Percentiles rank a stretch among this genome's conserved stretches.
Conservation (phyloP, 768 basidiomycete species). For the Mrakia hoshinonis region DNA sequence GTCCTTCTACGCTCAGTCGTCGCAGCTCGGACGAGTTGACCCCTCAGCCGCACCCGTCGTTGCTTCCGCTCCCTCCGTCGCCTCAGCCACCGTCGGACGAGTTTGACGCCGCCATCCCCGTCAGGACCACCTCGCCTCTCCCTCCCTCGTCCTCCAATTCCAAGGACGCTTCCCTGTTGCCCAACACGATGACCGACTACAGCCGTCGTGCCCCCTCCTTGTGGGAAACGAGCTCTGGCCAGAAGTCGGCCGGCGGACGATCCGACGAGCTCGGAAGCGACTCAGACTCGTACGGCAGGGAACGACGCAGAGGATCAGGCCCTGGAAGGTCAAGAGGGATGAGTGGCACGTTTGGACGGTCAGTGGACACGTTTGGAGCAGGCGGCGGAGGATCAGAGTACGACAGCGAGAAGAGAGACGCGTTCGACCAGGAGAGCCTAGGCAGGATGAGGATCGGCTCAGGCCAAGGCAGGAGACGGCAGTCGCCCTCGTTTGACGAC, state of each 20-base stretch:
- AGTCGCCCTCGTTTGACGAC: background rate
- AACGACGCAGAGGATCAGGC: background rate
- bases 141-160: background rate
- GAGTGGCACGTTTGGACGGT: constrained; percentile 6
- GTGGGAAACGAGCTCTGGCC: background rate
- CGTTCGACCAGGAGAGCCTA: background rate
- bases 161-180: background rate
- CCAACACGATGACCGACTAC: background rate
- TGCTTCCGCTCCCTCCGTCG: too few relatives aligned
- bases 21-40: too few relatives aligned
- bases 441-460: background rate
- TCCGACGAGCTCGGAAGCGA: background rate
- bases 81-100: too few relatives aligned
- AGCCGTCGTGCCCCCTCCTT: background rate
- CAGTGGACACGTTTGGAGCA: background rate
- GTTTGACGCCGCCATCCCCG: too few relatives aligned
- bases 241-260: background rate
- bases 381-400: background rate
- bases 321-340: background rate
- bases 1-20: background rate
- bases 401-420: background rate
- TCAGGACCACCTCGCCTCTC: background rate
- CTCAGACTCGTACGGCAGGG: background rate
- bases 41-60: too few relatives aligned
- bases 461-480: background rate